Base-by-base conservation (phyloP, 768 basidiomycete genomes). In the Inosperma sp. region DNA sequence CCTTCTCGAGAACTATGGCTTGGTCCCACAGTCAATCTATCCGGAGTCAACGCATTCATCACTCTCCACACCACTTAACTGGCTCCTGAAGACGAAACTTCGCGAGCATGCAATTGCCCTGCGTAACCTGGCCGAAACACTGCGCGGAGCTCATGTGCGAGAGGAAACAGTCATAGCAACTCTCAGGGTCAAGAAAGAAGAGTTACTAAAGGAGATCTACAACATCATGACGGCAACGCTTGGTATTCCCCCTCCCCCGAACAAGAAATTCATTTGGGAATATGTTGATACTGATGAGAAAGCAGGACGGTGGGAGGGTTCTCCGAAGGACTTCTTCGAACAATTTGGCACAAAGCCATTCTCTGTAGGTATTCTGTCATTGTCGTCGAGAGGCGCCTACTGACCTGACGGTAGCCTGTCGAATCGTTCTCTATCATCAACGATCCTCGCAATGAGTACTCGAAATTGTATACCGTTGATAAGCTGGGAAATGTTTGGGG, bases 401-500 rank as follows among this genome's bases (percentile, higher is more conserved):
- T 30, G 17, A 51, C 21, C 39, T 33, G 21, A 39, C 40, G 17
- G 51, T 48, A 88, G 80, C 82, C 84, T 2, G 63, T 73, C 3
- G 88, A 93, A 21, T 84, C 78, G 2, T 95, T 98, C 76, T 95
- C 93, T 30, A 78, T 98, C 10, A 92, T 98, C 66, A 86, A 98
- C 60, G 95, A 98, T 64, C 94, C 95, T 8, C 80, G 95, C 21
- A 94, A 97, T 63, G 72, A 72, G 16, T 92, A 86, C 65, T 77
- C 76, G 43, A 86, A 83, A 66, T 75, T 95, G 13, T 94, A 94
- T 71, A 92, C 92, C 1, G 93, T 97, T 14, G 84, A 94, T 60
- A 86, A 89, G 61, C 82, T 97, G 29, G 94, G 94, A 13, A 97
- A 97, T 61, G 72, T 98, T 44, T 92, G 88, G 85, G 88, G 88